A percentile compares a stretch with the other conserved stretches of the same genome.
Evolutionary conservation across 371 early-diverging fungal species (phyloP).

Genomic region (Mortierella sp.): DNA sequence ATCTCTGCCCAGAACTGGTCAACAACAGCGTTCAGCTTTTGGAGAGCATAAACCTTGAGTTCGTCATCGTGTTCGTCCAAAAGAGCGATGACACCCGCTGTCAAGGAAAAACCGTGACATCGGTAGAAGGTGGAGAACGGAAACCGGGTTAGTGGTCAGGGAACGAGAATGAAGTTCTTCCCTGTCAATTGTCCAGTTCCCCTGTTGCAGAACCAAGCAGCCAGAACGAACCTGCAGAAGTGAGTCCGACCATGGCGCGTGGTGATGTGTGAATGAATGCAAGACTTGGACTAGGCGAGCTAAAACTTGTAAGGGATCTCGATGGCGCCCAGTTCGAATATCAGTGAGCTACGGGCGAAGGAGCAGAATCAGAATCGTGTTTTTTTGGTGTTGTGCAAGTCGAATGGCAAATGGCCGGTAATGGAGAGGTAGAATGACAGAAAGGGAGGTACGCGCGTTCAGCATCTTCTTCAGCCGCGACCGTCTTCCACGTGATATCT

Average conservation of each 20-base stretch:
- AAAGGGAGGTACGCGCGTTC: too few relatives aligned
- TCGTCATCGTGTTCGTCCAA: slow-evolving; percentile 94
- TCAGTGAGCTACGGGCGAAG: too few relatives aligned
- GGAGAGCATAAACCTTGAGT: slow-evolving; percentile 91
- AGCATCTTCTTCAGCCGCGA: too few relatives aligned
- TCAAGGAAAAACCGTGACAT: neutral
- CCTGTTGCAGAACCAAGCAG: neutral
- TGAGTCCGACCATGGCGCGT: slow-evolving; percentile 53
- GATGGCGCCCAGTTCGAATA: too few relatives aligned
- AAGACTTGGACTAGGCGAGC: neutral
- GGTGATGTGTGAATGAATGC: neutral
- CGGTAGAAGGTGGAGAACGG: neutral
- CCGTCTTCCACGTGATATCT: too few relatives aligned
- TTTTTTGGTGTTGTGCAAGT: too few relatives aligned
- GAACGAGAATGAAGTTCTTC: neutral
- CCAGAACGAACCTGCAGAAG: slow-evolving; percentile 51
- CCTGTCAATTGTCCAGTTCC: neutral
- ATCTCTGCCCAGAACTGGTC: slow-evolving; percentile 98
- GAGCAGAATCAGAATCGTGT: too few relatives aligned
- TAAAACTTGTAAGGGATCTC: too few relatives aligned
- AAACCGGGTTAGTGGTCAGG: neutral
- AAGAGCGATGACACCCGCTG: slow-evolving; percentile 92
- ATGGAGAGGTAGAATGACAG: too few relatives aligned
- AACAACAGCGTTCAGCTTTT: slow-evolving; percentile 86
- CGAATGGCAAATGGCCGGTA: too few relatives aligned